Conservation (phyloP, 257 asterid species). For the Solanum phureja region DNA sequence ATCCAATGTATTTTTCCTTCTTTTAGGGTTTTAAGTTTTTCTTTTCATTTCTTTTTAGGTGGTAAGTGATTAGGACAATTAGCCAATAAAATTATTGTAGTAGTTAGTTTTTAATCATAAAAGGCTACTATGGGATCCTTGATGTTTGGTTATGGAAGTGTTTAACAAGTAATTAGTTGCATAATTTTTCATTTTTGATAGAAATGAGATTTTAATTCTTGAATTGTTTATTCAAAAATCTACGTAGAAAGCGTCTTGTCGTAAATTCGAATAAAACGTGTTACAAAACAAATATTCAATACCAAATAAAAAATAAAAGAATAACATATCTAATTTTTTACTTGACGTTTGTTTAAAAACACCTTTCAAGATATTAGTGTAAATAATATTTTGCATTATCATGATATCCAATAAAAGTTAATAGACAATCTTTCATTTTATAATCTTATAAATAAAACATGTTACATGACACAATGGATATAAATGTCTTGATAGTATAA, state of each 20-base stretch:
- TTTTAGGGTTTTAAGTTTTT: background rate
- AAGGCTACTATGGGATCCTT: slow-evolving; percentile 2
- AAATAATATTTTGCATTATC: background rate
- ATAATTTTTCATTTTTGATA: background rate
- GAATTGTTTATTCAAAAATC: background rate
- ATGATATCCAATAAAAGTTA: background rate
- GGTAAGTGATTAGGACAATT: background rate
- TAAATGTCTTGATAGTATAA: background rate
- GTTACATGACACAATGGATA: background rate
- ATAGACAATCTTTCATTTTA: background rate
- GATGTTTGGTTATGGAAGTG: slow-evolving; percentile 13
- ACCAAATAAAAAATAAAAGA: background rate
- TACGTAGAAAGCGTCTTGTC: background rate
- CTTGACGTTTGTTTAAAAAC: background rate
- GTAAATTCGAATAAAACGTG: background rate
- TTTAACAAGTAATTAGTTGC: background rate
- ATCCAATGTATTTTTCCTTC: background rate
- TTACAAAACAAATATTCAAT: background rate
- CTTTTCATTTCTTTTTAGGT: background rate
- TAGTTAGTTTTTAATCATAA: background rate
- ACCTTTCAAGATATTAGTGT: background rate
- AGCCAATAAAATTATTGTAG: background rate
- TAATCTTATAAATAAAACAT: background rate
- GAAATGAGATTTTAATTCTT: background rate
- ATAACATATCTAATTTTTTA: background rate